phyloP scores from a whole-genome alignment of 352 stramenopile genomes.

The Globisporangium cylindrosporum region DNA sequence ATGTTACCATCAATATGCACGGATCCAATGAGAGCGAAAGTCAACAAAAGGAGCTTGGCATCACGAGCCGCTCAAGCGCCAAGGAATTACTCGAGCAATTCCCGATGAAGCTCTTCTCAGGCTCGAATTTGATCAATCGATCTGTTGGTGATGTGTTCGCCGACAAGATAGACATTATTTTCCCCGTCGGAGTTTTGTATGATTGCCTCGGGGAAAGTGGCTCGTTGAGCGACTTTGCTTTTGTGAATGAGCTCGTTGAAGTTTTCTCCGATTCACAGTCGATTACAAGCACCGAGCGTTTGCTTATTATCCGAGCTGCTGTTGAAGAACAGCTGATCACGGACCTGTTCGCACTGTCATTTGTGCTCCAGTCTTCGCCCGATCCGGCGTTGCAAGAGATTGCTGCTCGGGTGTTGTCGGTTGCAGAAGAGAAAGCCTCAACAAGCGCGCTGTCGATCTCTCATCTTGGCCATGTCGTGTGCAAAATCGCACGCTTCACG shows the following conservation, averaged over 20 bases:
- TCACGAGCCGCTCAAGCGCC: slow-evolving; percentile 15
- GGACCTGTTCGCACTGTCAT: slow-evolving; percentile 70
- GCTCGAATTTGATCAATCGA: not conserved
- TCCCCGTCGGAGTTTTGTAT: slow-evolving; percentile 44
- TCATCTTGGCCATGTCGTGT: slow-evolving; percentile 57
- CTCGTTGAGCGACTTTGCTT: slow-evolving; percentile 21
- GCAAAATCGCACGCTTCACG: slow-evolving; percentile 66
- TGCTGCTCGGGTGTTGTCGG: slow-evolving; percentile 36
- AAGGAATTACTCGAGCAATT: slow-evolving; percentile 34
- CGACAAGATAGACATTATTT: slow-evolving; percentile 48
- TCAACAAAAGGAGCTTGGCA: slow-evolving; percentile 6
- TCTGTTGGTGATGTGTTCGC: slow-evolving; percentile 12
- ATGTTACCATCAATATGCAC: slow-evolving; percentile 12
- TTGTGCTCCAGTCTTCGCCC: slow-evolving; percentile 37
- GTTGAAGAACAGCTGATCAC: slow-evolving; percentile 61
- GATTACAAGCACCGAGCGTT: not conserved
- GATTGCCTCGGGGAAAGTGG: slow-evolving; percentile 27
- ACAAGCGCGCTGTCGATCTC: slow-evolving; percentile 41
- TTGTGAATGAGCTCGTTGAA: slow-evolving; percentile 31
- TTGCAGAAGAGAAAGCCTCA: slow-evolving; percentile 47
- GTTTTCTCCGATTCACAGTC: not conserved
- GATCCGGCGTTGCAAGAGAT: slow-evolving; percentile 28
- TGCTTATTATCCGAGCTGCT: slow-evolving; percentile 9
- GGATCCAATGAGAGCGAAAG: slow-evolving; percentile 15
- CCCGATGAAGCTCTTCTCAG: slow-evolving; percentile 24